Evolutionary conservation across 176 grass and related monocot species (phyloP).

Genomic region (Ensete glaucum): DNA sequence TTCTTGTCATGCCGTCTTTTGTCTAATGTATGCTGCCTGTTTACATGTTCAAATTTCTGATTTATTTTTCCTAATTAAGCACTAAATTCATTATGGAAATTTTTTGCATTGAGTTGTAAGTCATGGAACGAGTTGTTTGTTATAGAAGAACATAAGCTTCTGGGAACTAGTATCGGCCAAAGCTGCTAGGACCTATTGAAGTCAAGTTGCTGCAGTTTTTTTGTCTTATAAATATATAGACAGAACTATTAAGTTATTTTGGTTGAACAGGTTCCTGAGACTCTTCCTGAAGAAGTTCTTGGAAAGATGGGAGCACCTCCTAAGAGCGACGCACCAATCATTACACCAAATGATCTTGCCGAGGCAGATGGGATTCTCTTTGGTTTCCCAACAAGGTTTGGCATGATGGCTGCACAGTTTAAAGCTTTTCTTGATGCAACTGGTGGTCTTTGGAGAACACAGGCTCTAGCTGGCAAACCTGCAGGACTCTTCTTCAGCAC

Average conservation of each 20-base stretch:
- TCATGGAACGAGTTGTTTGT: not conserved
- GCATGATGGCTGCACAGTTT: slow-evolving; percentile 60
- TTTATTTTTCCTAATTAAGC: not conserved
- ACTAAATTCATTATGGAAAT: not conserved
- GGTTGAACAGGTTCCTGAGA: slow-evolving; percentile 51
- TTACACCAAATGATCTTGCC: slow-evolving; percentile 29
- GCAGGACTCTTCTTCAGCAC: slow-evolving; percentile 64
- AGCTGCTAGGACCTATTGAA: not conserved
- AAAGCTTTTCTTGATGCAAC: slow-evolving; percentile 62
- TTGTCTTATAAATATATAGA: not conserved
- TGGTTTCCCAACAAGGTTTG: slow-evolving; percentile 65
- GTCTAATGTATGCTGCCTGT: not conserved
- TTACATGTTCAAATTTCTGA: not conserved
- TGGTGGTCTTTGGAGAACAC: slow-evolving; percentile 42
- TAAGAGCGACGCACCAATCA: slow-evolving; percentile 35
- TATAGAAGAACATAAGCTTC: not conserved
- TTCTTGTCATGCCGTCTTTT: not conserved
- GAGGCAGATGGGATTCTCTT: slow-evolving; percentile 63
- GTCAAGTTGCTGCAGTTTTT: not conserved
- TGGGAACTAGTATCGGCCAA: not conserved
- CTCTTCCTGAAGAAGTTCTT: slow-evolving; percentile 42
- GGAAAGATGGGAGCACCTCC: slow-evolving; percentile 55
- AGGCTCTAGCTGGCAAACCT: slow-evolving; percentile 59
- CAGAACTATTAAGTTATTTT: not conserved
- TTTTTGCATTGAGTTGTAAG: not conserved